Evolutionary conservation across 495 filamentous ascomycete genomes (phyloP).

Genomic region (Aspergillus taichungensis): DNA sequence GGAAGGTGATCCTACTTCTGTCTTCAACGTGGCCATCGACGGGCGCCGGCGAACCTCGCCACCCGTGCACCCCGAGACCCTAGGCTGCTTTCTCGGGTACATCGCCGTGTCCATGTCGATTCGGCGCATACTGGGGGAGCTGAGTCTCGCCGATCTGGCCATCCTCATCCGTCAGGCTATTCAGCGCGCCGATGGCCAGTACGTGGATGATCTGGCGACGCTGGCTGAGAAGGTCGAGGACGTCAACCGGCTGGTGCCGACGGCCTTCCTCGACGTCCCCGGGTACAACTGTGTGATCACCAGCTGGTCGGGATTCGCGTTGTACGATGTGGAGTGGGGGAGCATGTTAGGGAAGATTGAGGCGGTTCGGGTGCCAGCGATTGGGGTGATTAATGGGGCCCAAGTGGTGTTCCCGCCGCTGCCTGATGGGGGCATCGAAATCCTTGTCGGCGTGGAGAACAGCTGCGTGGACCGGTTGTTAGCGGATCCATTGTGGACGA

Average conservation of each 20-base stretch:
- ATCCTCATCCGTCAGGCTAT: conserved; percentile 22
- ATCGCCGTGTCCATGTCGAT: conserved; percentile 10
- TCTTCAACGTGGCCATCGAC: conserved; percentile 28
- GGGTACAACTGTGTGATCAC: conserved; percentile 24
- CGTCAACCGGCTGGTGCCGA: conserved; percentile 20
- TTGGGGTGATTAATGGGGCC: conserved; percentile 24
- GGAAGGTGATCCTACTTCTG: conserved; percentile 19
- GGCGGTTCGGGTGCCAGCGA: conserved; percentile 21
- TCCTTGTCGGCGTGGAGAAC: conserved; percentile 25
- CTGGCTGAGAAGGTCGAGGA: conserved; percentile 15
- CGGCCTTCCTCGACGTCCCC: conserved; percentile 25
- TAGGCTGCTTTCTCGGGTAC: conserved; percentile 27
- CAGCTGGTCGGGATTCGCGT: conserved; percentile 22
- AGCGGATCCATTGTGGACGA: conserved; percentile 19
- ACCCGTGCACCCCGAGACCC: conserved; percentile 18
- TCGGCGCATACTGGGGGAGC: conserved; percentile 8
- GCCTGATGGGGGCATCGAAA: conserved; percentile 27
- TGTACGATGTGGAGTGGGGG: conserved; percentile 28
- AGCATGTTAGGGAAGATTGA: conserved; percentile 23
- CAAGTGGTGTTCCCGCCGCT: conserved; percentile 26
- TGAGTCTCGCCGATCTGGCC: conserved; percentile 20
- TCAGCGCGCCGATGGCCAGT: conserved; percentile 15
- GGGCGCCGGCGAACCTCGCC: conserved; percentile 22
- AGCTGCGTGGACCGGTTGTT: conserved; percentile 16
- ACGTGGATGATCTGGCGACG: conserved; percentile 17